phyloP scores from a whole-genome alignment of 2,329 filamentous ascomycete species.

The Metarhizium brunneum region DNA sequence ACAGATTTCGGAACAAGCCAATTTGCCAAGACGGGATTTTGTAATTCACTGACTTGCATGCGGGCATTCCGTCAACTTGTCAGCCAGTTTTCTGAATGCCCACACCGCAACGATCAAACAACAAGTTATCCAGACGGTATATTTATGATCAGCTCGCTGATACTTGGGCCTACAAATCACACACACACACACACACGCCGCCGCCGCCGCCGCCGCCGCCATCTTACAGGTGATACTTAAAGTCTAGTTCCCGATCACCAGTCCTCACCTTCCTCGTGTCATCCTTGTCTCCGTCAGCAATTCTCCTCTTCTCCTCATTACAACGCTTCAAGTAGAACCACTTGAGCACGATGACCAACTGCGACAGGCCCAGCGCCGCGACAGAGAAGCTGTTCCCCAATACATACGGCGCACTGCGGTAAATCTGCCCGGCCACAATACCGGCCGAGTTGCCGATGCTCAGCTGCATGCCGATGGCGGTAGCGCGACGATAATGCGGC shows the following conservation, averaged over 20 bases:
- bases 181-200: background rate
- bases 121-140: background rate
- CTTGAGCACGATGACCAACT: conserved; percentile 27
- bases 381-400: conserved; percentile 20
- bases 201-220: too few relatives aligned
- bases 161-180: background rate
- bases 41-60: background rate
- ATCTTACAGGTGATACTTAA: conserved; percentile 31
- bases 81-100: too few relatives aligned
- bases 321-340: conserved; percentile 32
- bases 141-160: background rate
- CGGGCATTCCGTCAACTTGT: too few relatives aligned
- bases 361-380: conserved; percentile 18
- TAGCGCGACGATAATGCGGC: conserved; percentile 35
- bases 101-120: too few relatives aligned
- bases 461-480: conserved; percentile 35
- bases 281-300: conserved; percentile 29
- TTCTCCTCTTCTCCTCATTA: conserved; percentile 29
- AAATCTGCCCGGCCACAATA: conserved; percentile 31
- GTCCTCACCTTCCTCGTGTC: conserved; percentile 35
- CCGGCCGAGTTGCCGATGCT: conserved; percentile 37
- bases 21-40: background rate
- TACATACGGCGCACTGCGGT: conserved; percentile 21
- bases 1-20: background rate
- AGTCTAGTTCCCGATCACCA: conserved; percentile 37